These are phyloP conservation scores for Wakefieldia striispora DNA, from an alignment of 768 basidiomycete species.

Conservation along the genomic window DNA sequence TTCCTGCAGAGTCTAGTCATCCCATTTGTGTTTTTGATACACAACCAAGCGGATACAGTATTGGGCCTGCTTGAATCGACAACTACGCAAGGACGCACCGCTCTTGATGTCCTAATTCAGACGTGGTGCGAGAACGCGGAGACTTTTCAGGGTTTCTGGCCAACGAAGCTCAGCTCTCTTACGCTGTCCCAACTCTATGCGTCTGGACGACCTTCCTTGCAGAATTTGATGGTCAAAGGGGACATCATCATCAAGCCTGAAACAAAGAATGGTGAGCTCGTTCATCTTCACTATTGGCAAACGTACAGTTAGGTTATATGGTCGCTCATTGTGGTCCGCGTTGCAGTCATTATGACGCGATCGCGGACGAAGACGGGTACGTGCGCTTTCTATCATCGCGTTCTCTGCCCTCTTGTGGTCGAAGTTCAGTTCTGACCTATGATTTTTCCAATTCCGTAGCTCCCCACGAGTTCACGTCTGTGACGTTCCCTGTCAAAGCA, in stretches of 20 bases:
- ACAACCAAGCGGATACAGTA: constrained; percentile 80
- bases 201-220: constrained; percentile 63
- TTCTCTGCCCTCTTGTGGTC: background rate
- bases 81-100: constrained; percentile 55
- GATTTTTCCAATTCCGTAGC: constrained; percentile 41
- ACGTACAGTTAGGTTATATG: constrained; percentile 13
- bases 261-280: constrained; percentile 72
- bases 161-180: constrained; percentile 78
- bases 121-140: constrained; percentile 96
- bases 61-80: constrained; percentile 74
- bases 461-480: constrained; percentile 81
- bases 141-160: constrained; percentile 95
- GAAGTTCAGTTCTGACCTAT: constrained; percentile 18
- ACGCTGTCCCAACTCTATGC: constrained; percentile 75
- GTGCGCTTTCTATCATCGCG: constrained; percentile 26
- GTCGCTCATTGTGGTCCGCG: constrained; percentile 20
- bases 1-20: constrained; percentile 91
- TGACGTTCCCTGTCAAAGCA: constrained; percentile 89
- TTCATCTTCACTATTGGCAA: constrained; percentile 7
- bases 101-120: constrained; percentile 83
- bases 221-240: constrained; percentile 77
- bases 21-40: constrained; percentile 91
- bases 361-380: constrained; percentile 84
- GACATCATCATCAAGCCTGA: constrained; percentile 84
- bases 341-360: constrained; percentile 92